phyloP scores from a whole-genome alignment of 805 yeast species.

The Kuraishia cidri region DNA sequence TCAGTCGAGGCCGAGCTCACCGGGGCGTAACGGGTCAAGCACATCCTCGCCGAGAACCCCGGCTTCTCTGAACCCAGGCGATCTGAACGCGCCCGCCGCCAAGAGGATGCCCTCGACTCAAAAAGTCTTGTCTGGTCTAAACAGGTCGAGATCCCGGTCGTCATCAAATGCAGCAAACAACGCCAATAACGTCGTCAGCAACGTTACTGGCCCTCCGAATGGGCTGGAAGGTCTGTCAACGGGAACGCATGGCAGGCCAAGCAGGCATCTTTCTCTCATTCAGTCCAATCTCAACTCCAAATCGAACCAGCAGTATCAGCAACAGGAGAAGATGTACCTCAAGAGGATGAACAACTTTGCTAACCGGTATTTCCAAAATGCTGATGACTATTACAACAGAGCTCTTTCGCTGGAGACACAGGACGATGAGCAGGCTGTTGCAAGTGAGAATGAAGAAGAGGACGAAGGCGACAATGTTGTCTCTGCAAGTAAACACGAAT shows the following conservation, averaged over 20 bases:
- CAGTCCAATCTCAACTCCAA: conserved; percentile 20
- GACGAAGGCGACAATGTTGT: neutral
- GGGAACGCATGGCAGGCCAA: no score
- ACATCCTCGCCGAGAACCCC: neutral
- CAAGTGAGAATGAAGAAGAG: conserved; percentile 13
- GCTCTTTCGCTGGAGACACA: neutral
- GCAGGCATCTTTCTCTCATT: conserved; percentile 16
- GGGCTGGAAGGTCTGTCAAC: no score
- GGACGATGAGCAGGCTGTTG: conserved; percentile 17
- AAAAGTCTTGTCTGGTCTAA: conserved; percentile 1
- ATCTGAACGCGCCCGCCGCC: no score
- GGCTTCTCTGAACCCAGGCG: no score
- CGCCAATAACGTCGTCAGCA: no score
- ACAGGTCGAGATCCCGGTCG: conserved; percentile 5
- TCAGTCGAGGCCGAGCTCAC: neutral
- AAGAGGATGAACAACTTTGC: conserved; percentile 27
- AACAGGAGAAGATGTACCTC: conserved; percentile 44
- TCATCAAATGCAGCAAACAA: no score
- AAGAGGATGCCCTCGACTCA: conserved; percentile 1
- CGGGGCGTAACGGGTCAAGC: neutral
- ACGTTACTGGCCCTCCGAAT: no score
- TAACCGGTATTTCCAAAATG: no score
- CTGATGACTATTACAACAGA: neutral
- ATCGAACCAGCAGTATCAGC: conserved; percentile 31
- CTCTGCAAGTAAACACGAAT: no score